A percentile compares a stretch with the other conserved stretches of the same genome.
Evolutionary conservation across 352 stramenopile species (phyloP).

Genomic region (Aphanomyces invadans): DNA sequence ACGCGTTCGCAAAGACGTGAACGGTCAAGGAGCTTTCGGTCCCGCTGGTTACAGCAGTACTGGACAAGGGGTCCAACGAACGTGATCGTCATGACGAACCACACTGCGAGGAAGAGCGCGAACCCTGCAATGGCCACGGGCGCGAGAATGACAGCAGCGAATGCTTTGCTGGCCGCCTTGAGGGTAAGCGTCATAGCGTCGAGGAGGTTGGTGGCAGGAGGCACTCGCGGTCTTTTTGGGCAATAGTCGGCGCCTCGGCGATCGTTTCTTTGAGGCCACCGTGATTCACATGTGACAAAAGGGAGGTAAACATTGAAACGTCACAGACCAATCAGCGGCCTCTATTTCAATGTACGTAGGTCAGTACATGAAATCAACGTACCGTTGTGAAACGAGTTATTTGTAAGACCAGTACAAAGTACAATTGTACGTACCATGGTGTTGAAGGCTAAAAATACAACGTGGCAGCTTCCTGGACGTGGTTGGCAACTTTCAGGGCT

Average conservation of each 20-base stretch:
- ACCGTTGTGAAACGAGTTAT: too few relatives aligned
- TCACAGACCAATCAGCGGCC: not conserved
- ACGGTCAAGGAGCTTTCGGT: slow-evolving; percentile 1
- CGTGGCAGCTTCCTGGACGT: not conserved
- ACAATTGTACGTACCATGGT: not conserved
- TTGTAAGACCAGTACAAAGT: too few relatives aligned
- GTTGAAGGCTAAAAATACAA: not conserved
- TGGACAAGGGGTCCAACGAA: not conserved
- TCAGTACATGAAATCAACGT: not conserved
- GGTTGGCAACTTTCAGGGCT: not conserved
- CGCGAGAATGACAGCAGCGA: not conserved
- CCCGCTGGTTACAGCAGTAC: not conserved
- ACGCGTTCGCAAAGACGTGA: not conserved
- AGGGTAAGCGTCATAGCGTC: not conserved
- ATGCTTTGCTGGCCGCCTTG: not conserved
- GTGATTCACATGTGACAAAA: too few relatives aligned
- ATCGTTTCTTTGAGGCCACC: too few relatives aligned
- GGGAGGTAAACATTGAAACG: not conserved
- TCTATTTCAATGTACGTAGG: not conserved
- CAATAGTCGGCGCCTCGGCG: too few relatives aligned
- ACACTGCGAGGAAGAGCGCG: not conserved
- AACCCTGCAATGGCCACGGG: not conserved
- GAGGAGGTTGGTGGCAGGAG: not conserved
- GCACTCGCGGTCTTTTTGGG: too few relatives aligned
- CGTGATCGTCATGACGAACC: slow-evolving; percentile 3